phyloP scores from a whole-genome alignment of 2,329 filamentous ascomycete genomes.

The Fusarium sp. region DNA sequence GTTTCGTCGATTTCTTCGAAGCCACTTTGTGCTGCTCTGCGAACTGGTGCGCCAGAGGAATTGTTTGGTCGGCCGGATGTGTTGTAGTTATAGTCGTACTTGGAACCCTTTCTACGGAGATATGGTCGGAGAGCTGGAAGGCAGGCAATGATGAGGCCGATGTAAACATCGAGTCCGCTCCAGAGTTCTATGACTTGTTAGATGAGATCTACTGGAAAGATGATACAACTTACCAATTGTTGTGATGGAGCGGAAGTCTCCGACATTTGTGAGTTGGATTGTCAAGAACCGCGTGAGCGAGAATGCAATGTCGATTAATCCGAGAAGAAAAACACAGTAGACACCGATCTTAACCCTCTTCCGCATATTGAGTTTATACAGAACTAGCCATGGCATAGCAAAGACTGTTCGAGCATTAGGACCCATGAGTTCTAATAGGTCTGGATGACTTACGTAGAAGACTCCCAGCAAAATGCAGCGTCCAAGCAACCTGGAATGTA shows the following conservation, averaged over 20 bases:
- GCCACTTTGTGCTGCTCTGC: constrained; percentile 1
- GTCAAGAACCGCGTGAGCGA: constrained; percentile 32
- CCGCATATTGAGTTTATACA: constrained; percentile 27
- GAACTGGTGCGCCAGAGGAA: not conserved
- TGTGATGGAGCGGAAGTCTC: constrained; percentile 26
- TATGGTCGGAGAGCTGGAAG: constrained; percentile 35
- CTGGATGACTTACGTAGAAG: not conserved
- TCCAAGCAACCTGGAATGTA: constrained; percentile 26
- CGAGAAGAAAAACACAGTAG: constrained; percentile 30
- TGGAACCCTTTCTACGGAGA: constrained; percentile 8
- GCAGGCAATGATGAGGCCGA: constrained; percentile 34
- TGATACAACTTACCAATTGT: constrained; percentile 4
- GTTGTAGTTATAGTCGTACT: constrained; percentile 14
- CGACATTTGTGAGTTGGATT: constrained; percentile 1
- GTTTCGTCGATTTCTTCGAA: constrained; percentile 32
- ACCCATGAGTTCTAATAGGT: fast-evolving
- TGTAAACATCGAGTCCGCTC: constrained; percentile 27
- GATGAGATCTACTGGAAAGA: not conserved
- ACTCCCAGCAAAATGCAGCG: constrained; percentile 20
- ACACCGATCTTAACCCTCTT: constrained; percentile 20
- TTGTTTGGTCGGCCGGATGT: constrained; percentile 2
- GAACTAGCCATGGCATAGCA: constrained; percentile 10
- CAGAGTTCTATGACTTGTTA: constrained; percentile 16
- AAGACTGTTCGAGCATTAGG: not conserved
- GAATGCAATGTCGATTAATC: constrained; percentile 32